Conservation (phyloP, 2,329 filamentous ascomycete genomes). For the Fusarium liriodendri region DNA sequence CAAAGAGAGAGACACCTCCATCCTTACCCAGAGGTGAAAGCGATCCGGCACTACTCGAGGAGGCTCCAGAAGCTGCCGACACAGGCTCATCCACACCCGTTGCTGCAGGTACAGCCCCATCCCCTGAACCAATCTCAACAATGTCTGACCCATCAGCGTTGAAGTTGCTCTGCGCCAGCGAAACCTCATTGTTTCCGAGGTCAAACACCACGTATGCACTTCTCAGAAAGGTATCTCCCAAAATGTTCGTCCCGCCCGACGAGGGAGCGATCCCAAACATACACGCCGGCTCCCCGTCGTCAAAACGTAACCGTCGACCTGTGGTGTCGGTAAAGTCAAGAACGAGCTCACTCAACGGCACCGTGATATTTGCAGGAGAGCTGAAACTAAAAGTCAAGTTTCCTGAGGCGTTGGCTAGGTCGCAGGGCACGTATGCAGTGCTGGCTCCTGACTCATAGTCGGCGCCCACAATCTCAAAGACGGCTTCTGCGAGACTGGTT, state of each 20-base stretch:
- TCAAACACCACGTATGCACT: constrained; percentile 83
- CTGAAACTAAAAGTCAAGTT: constrained; percentile 66
- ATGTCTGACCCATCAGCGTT: constrained; percentile 62
- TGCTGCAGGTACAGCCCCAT: constrained; percentile 64
- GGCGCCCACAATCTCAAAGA: constrained; percentile 70
- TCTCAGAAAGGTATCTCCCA: constrained; percentile 81
- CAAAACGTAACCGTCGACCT: constrained; percentile 62
- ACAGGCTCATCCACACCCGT: constrained; percentile 61
- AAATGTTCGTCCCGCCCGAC: constrained; percentile 64
- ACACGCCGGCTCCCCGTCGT: constrained; percentile 67
- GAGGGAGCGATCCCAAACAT: constrained; percentile 75
- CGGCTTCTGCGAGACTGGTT: constrained; percentile 60
- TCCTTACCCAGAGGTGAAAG: constrained; percentile 7
- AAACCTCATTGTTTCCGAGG: constrained; percentile 77
- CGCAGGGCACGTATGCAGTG: constrained; percentile 71
- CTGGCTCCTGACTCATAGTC: constrained; percentile 64
- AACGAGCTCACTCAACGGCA: constrained; percentile 70
- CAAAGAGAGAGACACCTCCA: constrained; percentile 6
- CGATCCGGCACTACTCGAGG: constrained; percentile 9
- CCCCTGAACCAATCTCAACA: constrained; percentile 65
- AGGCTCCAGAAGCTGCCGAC: constrained; percentile 59
- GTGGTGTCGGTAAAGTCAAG: constrained; percentile 61
- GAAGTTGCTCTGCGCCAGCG: constrained; percentile 74
- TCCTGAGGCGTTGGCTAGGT: constrained; percentile 54
- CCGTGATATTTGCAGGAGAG: constrained; percentile 60